Evolutionary conservation across 2,329 filamentous ascomycete genomes (phyloP), one percentile per base, ranked within the genome.

Genomic region (Leptographium wingfieldii): DNA sequence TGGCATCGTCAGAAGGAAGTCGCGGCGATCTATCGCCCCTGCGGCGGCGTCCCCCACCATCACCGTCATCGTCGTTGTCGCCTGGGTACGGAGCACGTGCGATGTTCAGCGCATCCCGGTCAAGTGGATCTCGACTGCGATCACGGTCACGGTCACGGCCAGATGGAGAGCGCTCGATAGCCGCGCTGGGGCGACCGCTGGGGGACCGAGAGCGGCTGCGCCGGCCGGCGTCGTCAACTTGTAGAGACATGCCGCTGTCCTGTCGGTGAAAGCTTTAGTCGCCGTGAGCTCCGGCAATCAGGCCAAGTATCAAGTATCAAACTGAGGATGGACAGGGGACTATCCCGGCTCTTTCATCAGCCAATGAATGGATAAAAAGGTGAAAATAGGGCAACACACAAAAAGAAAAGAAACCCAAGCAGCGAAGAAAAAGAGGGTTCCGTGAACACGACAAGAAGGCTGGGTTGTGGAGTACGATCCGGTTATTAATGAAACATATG

Each of bases 241-340:
- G 72, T 53, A 81, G 72, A 65, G 80, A 81, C 80, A 82, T 83
- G 66, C 61, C 66, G 27, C n/a, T n/a, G 40, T 40, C 2, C n/a
- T 46, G 43, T n/a, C 43, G 43, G 27, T 19, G 12, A 52, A 52
- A 16, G 22, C 48, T 51, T 51, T 19, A 2, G 7, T 46, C 7
- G 43, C 6, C 19, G 40, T 43, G 19, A 43, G 40, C 40, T 19
- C 40, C 19, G 12, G 12, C 12, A 2, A 9, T 19, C 6, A 7
- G 40, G 40, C 40, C 19, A 43, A 19, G 40, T 16, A 43, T 25
- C 22, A 52, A 14, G 49, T 53, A 29, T n/a, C 43, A 54, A 35
- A 11, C 5, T 31, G 43, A n/a, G 19, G n/a, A 51, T 25, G 48
- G 25, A 12, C 11, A 12, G 22, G 22, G 48, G 49, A 51, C 10